Percentiles rank a stretch among this genome's conserved stretches.
Evolutionary conservation across 2,329 filamentous ascomycete species (phyloP).

Genomic region (Xylariaceae sp.): DNA sequence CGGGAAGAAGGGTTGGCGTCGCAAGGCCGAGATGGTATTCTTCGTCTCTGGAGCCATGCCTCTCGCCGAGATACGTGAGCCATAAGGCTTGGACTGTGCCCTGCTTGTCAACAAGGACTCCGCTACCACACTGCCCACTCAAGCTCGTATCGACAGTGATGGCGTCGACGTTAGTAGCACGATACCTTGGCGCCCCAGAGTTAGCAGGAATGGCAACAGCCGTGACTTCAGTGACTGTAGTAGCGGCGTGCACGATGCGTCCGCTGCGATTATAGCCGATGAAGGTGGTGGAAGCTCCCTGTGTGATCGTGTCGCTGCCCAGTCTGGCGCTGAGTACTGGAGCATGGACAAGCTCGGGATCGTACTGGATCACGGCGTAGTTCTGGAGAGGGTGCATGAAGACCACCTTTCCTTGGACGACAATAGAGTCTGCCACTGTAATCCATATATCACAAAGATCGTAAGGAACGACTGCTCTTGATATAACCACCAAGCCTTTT

Average conservation of each 20-base stretch:
- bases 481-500: constrained; percentile 91
- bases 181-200: constrained; percentile 83
- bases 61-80: constrained; percentile 94
- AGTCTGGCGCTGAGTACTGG: constrained; percentile 87
- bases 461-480: constrained; percentile 89
- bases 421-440: constrained; percentile 94
- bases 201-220: constrained; percentile 96
- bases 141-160: constrained; percentile 95
- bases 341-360: constrained; percentile 86
- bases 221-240: constrained; percentile 93
- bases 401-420: constrained; percentile 88
- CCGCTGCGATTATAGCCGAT: constrained; percentile 98
- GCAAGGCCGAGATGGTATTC: constrained; percentile 94
- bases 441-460: constrained; percentile 95
- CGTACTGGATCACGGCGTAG: constrained; percentile 93
- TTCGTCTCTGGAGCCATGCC: constrained; percentile 79
- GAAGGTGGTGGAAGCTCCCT: constrained; percentile 92
- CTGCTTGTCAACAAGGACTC: constrained; percentile 84
- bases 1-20: constrained; percentile 81
- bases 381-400: constrained; percentile 97
- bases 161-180: constrained; percentile 92
- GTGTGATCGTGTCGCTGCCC: constrained; percentile 76
- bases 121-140: constrained; percentile 87
- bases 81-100: constrained; percentile 93
- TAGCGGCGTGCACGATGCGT: constrained; percentile 88